Percentiles rank a stretch among this genome's conserved stretches.
Conservation (phyloP, 371 early-diverging fungal species). For the Circinella umbellata region DNA sequence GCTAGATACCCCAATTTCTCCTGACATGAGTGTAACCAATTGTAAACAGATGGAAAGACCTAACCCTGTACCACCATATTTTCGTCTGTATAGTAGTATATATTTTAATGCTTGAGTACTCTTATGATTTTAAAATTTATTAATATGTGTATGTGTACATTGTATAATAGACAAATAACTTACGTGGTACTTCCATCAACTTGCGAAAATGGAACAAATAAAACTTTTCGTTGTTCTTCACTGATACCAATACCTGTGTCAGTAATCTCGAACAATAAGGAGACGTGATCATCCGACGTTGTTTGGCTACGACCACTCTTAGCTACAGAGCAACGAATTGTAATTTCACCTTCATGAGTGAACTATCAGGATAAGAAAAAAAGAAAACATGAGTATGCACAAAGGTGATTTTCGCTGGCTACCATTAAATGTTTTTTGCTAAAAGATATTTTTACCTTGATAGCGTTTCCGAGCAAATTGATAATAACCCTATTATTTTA, state of each 20-base stretch:
- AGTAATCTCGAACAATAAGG: conserved; percentile 39
- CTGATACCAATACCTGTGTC: conserved; percentile 65
- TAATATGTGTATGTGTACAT: too few species aligned
- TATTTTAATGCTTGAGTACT: neutral
- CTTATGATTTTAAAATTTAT: too few species aligned
- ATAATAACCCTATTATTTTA: conserved; percentile 28
- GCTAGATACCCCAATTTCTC: conserved; percentile 55
- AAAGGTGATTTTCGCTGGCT: neutral
- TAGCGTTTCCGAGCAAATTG: conserved; percentile 48
- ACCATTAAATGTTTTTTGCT: neutral
- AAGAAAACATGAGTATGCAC: neutral
- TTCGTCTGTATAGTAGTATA: conserved; percentile 32
- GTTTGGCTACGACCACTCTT: neutral
- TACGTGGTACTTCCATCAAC: conserved; percentile 63
- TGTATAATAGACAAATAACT: neutral
- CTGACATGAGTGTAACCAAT: conserved; percentile 60
- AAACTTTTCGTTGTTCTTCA: conserved; percentile 56
- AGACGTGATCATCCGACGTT: neutral
- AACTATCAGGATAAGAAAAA: conserved; percentile 11
- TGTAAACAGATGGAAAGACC: conserved; percentile 64
- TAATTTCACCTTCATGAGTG: conserved; percentile 8
- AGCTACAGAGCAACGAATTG: neutral
- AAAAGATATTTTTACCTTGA: conserved; percentile 24
- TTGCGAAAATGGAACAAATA: conserved; percentile 66
- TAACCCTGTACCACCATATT: conserved; percentile 69